Evolutionary conservation across 495 filamentous ascomycete genomes (phyloP).

Genomic region (Tetracladium setigerum): DNA sequence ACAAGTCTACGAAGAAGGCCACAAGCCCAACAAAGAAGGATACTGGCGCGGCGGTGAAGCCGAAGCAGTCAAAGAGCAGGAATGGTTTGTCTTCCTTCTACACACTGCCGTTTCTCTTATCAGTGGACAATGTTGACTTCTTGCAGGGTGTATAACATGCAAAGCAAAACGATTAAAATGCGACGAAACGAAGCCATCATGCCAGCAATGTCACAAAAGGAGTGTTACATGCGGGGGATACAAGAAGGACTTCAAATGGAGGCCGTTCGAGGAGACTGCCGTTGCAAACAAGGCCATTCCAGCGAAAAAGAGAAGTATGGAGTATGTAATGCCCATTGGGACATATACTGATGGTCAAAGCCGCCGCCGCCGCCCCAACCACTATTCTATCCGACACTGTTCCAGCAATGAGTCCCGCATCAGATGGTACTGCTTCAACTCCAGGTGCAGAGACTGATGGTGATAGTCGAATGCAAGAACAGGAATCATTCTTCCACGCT

Average conservation of each 20-base stretch:
- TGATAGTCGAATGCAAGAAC: slow-evolving; percentile 10
- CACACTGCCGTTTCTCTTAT: slow-evolving; percentile 12
- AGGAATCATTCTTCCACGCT: slow-evolving; percentile 20
- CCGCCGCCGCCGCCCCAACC: background rate
- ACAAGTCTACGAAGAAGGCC: background rate
- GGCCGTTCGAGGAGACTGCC: slow-evolving; percentile 63
- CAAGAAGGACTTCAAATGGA: slow-evolving; percentile 81
- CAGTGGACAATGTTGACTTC: slow-evolving; percentile 5
- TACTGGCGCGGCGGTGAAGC: slow-evolving; percentile 38
- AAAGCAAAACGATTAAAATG: slow-evolving; percentile 78
- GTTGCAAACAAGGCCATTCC: slow-evolving; percentile 40
- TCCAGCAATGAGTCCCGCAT: slow-evolving; percentile 13
- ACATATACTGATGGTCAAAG: slow-evolving; percentile 5
- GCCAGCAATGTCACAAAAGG: slow-evolving; percentile 64
- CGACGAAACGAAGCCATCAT: slow-evolving; percentile 71
- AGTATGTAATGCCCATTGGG: background rate
- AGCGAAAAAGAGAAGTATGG: slow-evolving; percentile 44
- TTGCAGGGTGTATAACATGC: slow-evolving; percentile 69
- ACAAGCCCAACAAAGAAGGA: slow-evolving; percentile 24
- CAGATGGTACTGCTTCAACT: slow-evolving; percentile 14
- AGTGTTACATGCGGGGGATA: slow-evolving; percentile 70
- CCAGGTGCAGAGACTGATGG: slow-evolving; percentile 6
- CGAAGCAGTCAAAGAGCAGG: slow-evolving; percentile 77
- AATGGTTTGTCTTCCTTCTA: slow-evolving; percentile 49
- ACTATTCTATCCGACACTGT: slow-evolving; percentile 11